phyloP scores from a whole-genome alignment of 2,329 filamentous ascomycete species.

The Ramularia endophylla region DNA sequence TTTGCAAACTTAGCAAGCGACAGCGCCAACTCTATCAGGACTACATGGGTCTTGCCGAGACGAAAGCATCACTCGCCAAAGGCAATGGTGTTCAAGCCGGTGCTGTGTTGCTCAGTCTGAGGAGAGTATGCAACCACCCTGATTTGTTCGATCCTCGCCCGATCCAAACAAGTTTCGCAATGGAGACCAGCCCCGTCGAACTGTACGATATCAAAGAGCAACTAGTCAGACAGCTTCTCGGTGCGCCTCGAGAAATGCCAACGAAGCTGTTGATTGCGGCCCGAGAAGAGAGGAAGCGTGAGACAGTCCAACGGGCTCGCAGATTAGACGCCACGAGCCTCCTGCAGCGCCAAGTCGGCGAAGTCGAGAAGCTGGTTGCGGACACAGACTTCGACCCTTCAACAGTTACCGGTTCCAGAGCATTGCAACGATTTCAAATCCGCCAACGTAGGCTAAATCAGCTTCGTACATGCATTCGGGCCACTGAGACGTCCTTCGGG shows the following conservation, averaged over 20 bases:
- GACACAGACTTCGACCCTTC: slow-evolving; percentile 19
- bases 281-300: slow-evolving; percentile 16
- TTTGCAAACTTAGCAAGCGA: slow-evolving; percentile 89
- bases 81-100: slow-evolving; percentile 98
- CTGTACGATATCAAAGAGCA: slow-evolving; percentile 69
- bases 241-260: slow-evolving; percentile 12
- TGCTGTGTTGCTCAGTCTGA: slow-evolving; percentile 94
- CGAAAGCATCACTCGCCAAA: slow-evolving; percentile 78
- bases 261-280: slow-evolving; percentile 13
- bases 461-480: slow-evolving; percentile 24
- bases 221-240: slow-evolving; percentile 54
- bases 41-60: slow-evolving; percentile 86
- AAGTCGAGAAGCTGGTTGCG: slow-evolving; percentile 15
- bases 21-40: slow-evolving; percentile 95
- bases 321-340: slow-evolving; percentile 18
- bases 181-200: slow-evolving; percentile 64
- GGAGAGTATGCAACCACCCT: slow-evolving; percentile 97
- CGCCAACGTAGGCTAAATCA: slow-evolving; percentile 22
- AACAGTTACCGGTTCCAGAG: slow-evolving; percentile 21
- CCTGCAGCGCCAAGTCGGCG: slow-evolving; percentile 17
- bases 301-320: slow-evolving; percentile 15
- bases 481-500: slow-evolving; percentile 17
- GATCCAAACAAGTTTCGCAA: slow-evolving; percentile 94
- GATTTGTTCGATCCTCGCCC: slow-evolving; percentile 94
- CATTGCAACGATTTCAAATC: slow-evolving; percentile 21